Conservation (phyloP, 78 protist genomes). For the Dictyostelium capitatum region DNA sequence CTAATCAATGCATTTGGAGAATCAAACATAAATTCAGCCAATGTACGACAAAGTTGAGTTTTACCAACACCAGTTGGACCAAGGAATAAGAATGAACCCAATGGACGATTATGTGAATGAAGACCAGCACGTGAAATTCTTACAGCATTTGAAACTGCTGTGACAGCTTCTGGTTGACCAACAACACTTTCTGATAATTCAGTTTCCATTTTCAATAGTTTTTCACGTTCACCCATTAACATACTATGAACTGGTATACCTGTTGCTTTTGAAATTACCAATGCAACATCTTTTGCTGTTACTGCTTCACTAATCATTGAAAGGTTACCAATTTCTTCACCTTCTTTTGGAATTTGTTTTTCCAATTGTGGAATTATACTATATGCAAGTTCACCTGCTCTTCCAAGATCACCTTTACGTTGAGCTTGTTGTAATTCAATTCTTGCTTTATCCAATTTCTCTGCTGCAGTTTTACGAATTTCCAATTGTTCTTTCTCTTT, state of each 20-base stretch:
- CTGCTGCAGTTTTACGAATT: slow-evolving; percentile 51
- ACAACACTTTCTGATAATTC: slow-evolving; percentile 90
- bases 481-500: slow-evolving; percentile 65
- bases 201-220: slow-evolving; percentile 90
- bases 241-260: slow-evolving; percentile 97
- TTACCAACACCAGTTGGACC: slow-evolving; percentile 96
- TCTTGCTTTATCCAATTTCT: slow-evolving; percentile 87
- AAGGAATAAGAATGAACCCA: slow-evolving; percentile 95
- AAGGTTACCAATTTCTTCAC: slow-evolving; percentile 24
- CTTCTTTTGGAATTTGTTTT: slow-evolving; percentile 64
- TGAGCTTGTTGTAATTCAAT: slow-evolving; percentile 90
- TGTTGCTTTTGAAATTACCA: slow-evolving; percentile 95
- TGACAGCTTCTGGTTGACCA: slow-evolving; percentile 98
- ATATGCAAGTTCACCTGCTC: slow-evolving; percentile 94
- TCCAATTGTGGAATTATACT: slow-evolving; percentile 94
- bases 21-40: slow-evolving; percentile 96
- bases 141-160: slow-evolving; percentile 95
- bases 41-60: slow-evolving; percentile 98
- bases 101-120: slow-evolving; percentile 89
- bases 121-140: slow-evolving; percentile 97
- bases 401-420: slow-evolving; percentile 89
- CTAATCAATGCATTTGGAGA: slow-evolving; percentile 94
- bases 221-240: slow-evolving; percentile 87
- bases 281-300: slow-evolving; percentile 84
- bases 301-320: slow-evolving; percentile 88